Percentiles rank a stretch among this genome's conserved stretches.
These are phyloP conservation scores for Chenopodium album DNA, from an alignment of 148 eudicot genomes.

Conservation along the genomic window DNA sequence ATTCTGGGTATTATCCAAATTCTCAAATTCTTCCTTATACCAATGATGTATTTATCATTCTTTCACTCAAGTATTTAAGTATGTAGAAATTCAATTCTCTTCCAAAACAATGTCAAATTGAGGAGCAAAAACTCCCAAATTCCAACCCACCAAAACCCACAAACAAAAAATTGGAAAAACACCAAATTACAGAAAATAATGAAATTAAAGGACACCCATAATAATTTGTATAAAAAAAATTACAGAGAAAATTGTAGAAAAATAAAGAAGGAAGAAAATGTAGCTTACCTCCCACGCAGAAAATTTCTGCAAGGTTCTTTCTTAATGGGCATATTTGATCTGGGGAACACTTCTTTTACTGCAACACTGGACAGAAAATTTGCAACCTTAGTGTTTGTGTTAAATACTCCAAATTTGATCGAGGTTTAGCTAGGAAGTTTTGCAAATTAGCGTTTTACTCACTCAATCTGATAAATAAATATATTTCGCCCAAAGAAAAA, in stretches of 20 bases:
- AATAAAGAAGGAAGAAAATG: neutral
- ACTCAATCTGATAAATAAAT: too few species aligned
- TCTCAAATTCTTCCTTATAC: neutral
- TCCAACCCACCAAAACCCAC: neutral
- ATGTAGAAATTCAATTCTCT: neutral
- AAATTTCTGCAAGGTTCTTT: slow-evolving; percentile 75
- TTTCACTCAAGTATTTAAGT: neutral
- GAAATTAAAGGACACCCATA: neutral
- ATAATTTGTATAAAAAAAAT: neutral
- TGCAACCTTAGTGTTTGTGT: too few species aligned
- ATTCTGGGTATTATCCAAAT: neutral
- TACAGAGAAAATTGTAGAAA: neutral
- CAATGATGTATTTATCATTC: neutral
- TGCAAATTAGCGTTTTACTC: too few species aligned
- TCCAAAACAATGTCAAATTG: neutral
- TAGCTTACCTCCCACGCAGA: slow-evolving; percentile 61
- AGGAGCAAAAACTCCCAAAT: neutral
- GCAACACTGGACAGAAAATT: too few species aligned
- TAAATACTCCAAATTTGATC: too few species aligned
- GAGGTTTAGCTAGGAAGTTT: too few species aligned
- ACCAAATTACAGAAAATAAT: neutral
- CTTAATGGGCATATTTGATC: slow-evolving; percentile 42
- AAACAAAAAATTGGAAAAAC: neutral
- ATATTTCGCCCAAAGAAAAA: too few species aligned
- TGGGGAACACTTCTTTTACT: too few species aligned